phyloP scores from a whole-genome alignment of 345 rosid genomes.

The Euphorbia lathyris region DNA sequence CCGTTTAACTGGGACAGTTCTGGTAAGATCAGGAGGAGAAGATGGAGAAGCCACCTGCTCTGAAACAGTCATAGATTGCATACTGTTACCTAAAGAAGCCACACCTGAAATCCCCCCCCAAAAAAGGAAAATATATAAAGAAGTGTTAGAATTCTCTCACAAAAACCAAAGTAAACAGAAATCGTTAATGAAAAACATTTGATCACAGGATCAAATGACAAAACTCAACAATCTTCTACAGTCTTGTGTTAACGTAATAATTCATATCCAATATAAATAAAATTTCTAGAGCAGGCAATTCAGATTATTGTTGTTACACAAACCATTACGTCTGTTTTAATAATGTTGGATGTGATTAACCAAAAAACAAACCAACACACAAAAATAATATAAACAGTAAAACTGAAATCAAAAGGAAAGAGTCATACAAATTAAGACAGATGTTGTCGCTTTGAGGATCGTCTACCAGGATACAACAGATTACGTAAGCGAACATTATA shows the following conservation, averaged over 20 bases:
- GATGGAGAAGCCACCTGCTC: slow-evolving; percentile 20
- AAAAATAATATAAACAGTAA: no score
- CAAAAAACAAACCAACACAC: no score
- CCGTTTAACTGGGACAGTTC: slow-evolving; percentile 39
- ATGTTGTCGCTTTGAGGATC: no score
- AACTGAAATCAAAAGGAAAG: no score
- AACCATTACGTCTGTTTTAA: no score
- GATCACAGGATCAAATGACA: neutral
- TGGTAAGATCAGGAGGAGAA: neutral
- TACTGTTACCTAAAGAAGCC: slow-evolving; percentile 12
- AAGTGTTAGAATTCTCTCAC: neutral
- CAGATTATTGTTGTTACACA: no score
- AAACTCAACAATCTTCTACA: neutral
- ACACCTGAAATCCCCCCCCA: neutral
- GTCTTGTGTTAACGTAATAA: neutral
- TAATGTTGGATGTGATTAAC: no score
- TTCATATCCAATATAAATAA: neutral
- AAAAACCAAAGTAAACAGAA: neutral
- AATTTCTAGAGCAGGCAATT: neutral
- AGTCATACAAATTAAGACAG: no score
- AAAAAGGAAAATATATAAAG: neutral
- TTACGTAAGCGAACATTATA: no score
- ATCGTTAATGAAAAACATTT: neutral
- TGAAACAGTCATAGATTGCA: slow-evolving; percentile 19
- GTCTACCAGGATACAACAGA: no score